These are phyloP conservation scores for Fraxinus baroniana DNA, from an alignment of 305 asterid species.

Conservation along the genomic window DNA sequence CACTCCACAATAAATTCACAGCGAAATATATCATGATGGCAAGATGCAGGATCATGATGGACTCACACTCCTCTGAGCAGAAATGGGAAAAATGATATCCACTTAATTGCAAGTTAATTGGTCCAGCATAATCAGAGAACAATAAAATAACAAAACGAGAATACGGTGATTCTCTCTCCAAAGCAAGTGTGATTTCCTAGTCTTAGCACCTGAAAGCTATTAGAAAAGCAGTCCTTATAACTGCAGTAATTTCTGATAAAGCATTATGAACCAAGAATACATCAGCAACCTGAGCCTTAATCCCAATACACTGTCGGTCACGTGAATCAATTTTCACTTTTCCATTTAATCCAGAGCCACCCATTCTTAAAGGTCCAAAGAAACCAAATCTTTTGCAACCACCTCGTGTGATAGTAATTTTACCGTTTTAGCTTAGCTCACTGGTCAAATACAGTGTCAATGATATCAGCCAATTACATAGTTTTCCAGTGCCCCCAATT, in stretches of 20 bases:
- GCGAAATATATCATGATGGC: not conserved
- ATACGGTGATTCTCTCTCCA: not conserved
- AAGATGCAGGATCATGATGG: slow-evolving; percentile 12
- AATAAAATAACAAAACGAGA: not conserved
- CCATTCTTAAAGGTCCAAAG: not conserved
- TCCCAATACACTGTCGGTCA: not conserved
- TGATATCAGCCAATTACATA: not conserved
- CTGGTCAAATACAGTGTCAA: not conserved
- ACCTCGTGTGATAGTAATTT: not conserved
- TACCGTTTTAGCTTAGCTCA: not conserved
- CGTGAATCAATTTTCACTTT: not conserved
- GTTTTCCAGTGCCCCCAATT: not conserved
- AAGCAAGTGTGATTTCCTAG: not conserved
- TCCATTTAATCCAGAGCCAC: not conserved
- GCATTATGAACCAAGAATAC: not conserved
- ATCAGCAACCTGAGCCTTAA: not conserved
- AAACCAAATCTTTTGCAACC: not conserved
- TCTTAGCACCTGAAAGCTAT: not conserved
- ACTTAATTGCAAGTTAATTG: not conserved
- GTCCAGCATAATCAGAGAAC: not conserved
- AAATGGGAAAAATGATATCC: not conserved
- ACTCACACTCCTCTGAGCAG: not conserved
- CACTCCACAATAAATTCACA: not conserved
- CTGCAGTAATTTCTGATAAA: not conserved
- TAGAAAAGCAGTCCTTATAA: not conserved